Percentiles rank a stretch among this genome's conserved stretches.
Conservation (phyloP, 768 basidiomycete species). For the Pseudohyphozyma bogoriensis region DNA sequence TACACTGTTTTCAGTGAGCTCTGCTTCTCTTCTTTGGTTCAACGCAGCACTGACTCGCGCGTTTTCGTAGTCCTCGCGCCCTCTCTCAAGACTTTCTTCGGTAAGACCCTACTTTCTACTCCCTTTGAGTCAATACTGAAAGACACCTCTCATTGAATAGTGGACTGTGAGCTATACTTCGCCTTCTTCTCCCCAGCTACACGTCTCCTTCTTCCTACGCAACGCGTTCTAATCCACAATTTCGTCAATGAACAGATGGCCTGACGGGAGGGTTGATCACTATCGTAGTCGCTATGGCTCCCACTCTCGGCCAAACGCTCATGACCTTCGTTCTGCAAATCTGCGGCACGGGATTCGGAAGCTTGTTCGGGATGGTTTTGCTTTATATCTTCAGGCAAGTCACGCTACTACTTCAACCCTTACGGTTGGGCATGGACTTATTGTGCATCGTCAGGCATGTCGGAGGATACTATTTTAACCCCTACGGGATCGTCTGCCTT, state of each 20-base stretch:
- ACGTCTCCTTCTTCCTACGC: too few species aligned
- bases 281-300: conserved; percentile 35
- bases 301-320: conserved; percentile 33
- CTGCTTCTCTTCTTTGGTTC: too few species aligned
- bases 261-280: conserved; percentile 36
- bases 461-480: conserved; percentile 36
- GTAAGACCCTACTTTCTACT: not conserved
- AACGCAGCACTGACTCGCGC: too few species aligned
- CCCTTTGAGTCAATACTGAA: too few species aligned
- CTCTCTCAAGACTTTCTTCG: not conserved
- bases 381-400: conserved; percentile 35
- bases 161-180: conserved; percentile 36
- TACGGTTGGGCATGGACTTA: conserved; percentile 21
- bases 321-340: conserved; percentile 36
- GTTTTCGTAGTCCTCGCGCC: conserved; percentile 35
- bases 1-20: too few species aligned
- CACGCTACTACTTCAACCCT: too few species aligned
- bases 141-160: too few species aligned
- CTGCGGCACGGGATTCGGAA: not conserved
- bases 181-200: conserved; percentile 15
- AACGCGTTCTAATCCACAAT: too few species aligned
- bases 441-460: conserved; percentile 36
- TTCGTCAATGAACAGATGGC: not conserved
- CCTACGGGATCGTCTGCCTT: conserved; percentile 20
- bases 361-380: conserved; percentile 15